phyloP scores from a whole-genome alignment of 805 yeast genomes.

The Blastobotrys mokoenaii region DNA sequence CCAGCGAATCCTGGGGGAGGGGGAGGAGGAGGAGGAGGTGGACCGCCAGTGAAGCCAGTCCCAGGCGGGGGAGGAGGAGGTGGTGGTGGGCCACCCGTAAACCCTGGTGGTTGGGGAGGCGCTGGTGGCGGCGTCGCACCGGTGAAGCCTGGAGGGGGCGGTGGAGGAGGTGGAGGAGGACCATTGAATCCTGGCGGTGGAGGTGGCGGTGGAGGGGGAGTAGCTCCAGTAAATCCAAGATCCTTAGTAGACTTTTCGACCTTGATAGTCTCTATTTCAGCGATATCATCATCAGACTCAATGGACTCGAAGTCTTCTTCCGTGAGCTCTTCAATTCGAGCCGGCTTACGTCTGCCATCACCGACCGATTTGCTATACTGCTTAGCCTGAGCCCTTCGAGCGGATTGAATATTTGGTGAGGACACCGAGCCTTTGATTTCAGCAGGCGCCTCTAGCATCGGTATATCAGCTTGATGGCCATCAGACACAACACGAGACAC shows the following conservation, averaged over 20 bases:
- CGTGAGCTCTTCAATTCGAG: background rate
- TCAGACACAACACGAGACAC: slow-evolving; percentile 1
- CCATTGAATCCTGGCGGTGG: background rate
- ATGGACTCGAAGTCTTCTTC: background rate
- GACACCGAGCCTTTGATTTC: too few species aligned
- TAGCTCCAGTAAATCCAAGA: slow-evolving; percentile 2
- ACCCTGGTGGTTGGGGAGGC: slow-evolving; percentile 15
- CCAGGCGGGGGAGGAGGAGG: slow-evolving; percentile 2
- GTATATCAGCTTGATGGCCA: background rate
- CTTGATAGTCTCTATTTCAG: background rate
- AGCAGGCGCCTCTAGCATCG: background rate
- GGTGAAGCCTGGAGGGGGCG: slow-evolving; percentile 5
- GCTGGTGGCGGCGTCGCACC: slow-evolving; percentile 26
- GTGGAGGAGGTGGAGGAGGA: slow-evolving; percentile 1
- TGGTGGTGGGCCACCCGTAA: too few species aligned
- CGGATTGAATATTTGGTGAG: too few species aligned
- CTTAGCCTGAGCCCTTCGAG: too few species aligned
- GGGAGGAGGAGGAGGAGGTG: slow-evolving; percentile 3
- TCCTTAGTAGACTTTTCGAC: background rate
- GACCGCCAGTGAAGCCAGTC: background rate
- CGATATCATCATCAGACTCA: slow-evolving; percentile 1
- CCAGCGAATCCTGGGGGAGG: slow-evolving; percentile 10
- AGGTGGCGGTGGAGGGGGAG: slow-evolving; percentile 6
- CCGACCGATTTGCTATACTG: too few species aligned
- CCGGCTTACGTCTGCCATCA: too few species aligned